A percentile compares a stretch with the other conserved stretches of the same genome.
Evolutionary conservation across 176 grass and related monocot species (phyloP).

Genomic region (Triticum timopheevii): DNA sequence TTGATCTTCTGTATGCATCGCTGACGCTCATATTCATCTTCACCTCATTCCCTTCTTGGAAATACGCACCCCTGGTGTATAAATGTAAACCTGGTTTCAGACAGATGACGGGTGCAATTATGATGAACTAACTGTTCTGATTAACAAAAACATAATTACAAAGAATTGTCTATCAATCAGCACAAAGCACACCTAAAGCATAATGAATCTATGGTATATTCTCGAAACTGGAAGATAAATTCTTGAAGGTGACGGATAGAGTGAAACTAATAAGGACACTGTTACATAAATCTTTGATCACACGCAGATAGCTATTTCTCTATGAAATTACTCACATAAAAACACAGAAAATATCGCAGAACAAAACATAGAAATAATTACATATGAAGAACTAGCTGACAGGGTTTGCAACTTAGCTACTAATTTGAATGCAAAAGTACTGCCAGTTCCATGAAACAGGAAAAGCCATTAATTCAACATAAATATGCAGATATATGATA

Average conservation of each 20-base stretch:
- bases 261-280: not conserved
- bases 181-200: not conserved
- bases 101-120: not conserved
- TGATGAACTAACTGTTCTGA: not conserved
- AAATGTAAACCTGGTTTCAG: conserved; percentile 14
- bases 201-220: no score
- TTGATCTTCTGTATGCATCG: conserved; percentile 62
- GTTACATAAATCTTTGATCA: not conserved
- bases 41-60: conserved; percentile 72
- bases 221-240: no score
- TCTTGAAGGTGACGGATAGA: no score
- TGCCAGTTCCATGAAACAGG: not conserved
- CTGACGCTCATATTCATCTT: conserved; percentile 80
- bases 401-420: not conserved
- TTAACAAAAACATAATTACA: not conserved
- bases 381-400: no score
- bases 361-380: no score
- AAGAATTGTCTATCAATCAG: not conserved
- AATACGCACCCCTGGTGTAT: conserved; percentile 72
- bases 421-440: not conserved
- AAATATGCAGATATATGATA: not conserved
- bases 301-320: not conserved
- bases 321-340: not conserved
- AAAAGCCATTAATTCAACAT: not conserved
- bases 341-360: not conserved